Conservation (phyloP, 768 basidiomycete genomes). For the Tephrocybe sp. region DNA sequence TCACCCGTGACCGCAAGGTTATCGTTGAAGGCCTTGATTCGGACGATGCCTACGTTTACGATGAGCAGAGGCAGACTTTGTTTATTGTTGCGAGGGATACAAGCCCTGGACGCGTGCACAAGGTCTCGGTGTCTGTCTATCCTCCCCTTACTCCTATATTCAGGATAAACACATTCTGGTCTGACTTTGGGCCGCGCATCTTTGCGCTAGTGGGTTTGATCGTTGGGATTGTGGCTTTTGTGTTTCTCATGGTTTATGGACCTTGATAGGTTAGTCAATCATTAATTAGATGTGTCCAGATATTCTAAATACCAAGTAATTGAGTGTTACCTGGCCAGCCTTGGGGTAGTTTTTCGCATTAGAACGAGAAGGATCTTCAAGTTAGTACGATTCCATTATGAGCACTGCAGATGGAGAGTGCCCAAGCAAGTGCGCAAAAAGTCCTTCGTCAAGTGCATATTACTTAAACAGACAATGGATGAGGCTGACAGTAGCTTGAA, state of each 20-base stretch:
- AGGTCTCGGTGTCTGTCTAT: slow-evolving; percentile 52
- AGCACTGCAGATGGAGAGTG: too few relatives aligned
- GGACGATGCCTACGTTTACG: slow-evolving; percentile 56
- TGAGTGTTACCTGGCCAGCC: too few relatives aligned
- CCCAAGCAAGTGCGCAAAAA: too few relatives aligned
- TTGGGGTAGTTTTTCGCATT: too few relatives aligned
- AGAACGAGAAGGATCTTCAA: too few relatives aligned
- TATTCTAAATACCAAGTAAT: too few relatives aligned
- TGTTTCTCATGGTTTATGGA: slow-evolving; percentile 1
- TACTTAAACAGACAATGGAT: too few relatives aligned
- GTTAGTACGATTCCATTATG: too few relatives aligned
- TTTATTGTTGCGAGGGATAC: slow-evolving; percentile 55
- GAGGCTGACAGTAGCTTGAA: too few relatives aligned
- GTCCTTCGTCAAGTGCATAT: too few relatives aligned
- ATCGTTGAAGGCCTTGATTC: slow-evolving; percentile 54
- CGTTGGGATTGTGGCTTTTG: slow-evolving; percentile 18
- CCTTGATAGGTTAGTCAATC: neutral
- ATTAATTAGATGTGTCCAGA: too few relatives aligned
- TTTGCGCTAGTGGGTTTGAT: slow-evolving; percentile 19
- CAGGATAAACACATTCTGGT: slow-evolving; percentile 62
- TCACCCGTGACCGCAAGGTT: slow-evolving; percentile 58
- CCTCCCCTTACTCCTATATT: slow-evolving; percentile 56
- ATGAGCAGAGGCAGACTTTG: slow-evolving; percentile 70
- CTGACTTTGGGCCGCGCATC: slow-evolving; percentile 44
- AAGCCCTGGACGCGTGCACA: slow-evolving; percentile 45